These are phyloP conservation scores for Agarophyton chilense DNA, from an alignment of 23 red algal genomes.

Conservation along the genomic window DNA sequence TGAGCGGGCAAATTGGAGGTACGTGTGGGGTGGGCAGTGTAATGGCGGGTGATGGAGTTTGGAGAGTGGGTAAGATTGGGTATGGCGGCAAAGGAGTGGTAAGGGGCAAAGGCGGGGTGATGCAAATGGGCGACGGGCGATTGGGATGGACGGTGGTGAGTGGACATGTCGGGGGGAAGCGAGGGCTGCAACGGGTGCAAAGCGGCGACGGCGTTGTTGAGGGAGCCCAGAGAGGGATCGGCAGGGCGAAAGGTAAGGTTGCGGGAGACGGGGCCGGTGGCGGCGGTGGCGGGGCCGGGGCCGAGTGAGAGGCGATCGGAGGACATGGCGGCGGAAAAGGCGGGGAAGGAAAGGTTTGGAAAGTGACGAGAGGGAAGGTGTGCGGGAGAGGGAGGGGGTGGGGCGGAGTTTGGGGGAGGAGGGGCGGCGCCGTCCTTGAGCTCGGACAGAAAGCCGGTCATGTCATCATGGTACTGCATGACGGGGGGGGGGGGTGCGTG, in stretches of 20 bases:
- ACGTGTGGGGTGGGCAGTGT: background rate
- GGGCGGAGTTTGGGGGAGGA: conserved; percentile 21
- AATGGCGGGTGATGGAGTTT: conserved; percentile 35
- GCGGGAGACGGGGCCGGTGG: conserved; percentile 30
- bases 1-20: conserved; percentile 8
- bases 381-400: background rate
- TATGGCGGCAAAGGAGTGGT: conserved; percentile 18
- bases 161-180: conserved; percentile 17
- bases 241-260: background rate
- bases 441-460: conserved; percentile 54
- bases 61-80: conserved; percentile 36
- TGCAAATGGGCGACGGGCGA: conserved; percentile 35
- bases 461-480: conserved; percentile 43
- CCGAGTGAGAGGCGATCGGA: conserved; percentile 29
- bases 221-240: conserved; percentile 17
- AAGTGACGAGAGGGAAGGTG: conserved; percentile 3
- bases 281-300: conserved; percentile 1
- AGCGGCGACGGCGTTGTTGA: conserved; percentile 40
- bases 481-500: background rate
- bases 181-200: conserved; percentile 18
- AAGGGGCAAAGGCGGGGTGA: conserved; percentile 31
- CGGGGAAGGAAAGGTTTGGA: conserved; percentile 18
- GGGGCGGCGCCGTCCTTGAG: conserved; percentile 39
- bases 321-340: conserved; percentile 25
- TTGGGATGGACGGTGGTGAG: conserved; percentile 16